Evolutionary conservation across 2,329 filamentous ascomycete genomes (phyloP).

Genomic region (Lanzia echinophila): DNA sequence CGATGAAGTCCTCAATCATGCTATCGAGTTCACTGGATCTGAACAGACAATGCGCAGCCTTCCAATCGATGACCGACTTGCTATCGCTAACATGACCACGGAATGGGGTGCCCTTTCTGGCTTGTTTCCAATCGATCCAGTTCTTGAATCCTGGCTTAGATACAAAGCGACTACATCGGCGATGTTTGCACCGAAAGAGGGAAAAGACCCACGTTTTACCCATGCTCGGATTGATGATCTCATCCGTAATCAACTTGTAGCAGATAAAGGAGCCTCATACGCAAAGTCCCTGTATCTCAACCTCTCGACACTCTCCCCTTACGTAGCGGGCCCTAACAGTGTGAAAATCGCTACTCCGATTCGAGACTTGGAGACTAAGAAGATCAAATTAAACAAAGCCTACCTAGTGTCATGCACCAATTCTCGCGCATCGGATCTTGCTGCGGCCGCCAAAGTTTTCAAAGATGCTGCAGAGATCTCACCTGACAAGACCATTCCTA

Average conservation of each 20-base stretch:
- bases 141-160: slow-evolving; percentile 67
- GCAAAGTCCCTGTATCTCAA: slow-evolving; percentile 79
- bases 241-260: slow-evolving; percentile 55
- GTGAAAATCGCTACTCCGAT: slow-evolving; percentile 83
- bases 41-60: slow-evolving; percentile 70
- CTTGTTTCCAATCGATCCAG: slow-evolving; percentile 73
- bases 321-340: slow-evolving; percentile 81
- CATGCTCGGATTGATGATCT: slow-evolving; percentile 70
- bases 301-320: slow-evolving; percentile 76
- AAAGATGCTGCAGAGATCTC: slow-evolving; percentile 60
- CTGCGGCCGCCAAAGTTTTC: slow-evolving; percentile 79
- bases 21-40: slow-evolving; percentile 78
- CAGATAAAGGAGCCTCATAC: slow-evolving; percentile 73
- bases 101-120: slow-evolving; percentile 71
- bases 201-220: slow-evolving; percentile 54
- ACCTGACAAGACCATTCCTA: slow-evolving; percentile 51
- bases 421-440: slow-evolving; percentile 71
- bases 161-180: slow-evolving; percentile 67
- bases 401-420: slow-evolving; percentile 93
- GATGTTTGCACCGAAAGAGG: slow-evolving; percentile 45
- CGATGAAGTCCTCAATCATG: slow-evolving; percentile 85
- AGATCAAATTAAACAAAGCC: slow-evolving; percentile 75
- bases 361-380: slow-evolving; percentile 60
- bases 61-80: slow-evolving; percentile 64
- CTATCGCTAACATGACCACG: slow-evolving; percentile 74